These are phyloP conservation scores for Colletotrichum noveboracense DNA, from an alignment of 2,329 filamentous ascomycete species.

Conservation along the genomic window DNA sequence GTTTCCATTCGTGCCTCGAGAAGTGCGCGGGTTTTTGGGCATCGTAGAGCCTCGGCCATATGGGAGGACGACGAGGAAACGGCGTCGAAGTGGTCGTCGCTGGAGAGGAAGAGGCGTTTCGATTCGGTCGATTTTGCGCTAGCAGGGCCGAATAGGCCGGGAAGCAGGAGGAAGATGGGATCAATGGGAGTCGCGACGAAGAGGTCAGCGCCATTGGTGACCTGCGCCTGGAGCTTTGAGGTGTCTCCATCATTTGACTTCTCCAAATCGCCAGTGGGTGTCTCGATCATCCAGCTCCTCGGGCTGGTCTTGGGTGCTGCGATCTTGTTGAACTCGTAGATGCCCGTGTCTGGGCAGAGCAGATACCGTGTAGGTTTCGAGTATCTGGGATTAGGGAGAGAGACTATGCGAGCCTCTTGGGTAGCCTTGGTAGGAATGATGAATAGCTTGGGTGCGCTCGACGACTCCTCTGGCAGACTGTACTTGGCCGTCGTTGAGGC, in stretches of 20 bases:
- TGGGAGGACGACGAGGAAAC: slow-evolving; percentile 62
- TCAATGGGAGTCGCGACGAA: slow-evolving; percentile 86
- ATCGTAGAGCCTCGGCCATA: slow-evolving; percentile 60
- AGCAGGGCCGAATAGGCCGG: slow-evolving; percentile 62
- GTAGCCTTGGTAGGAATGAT: slow-evolving; percentile 63
- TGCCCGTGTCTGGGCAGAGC: slow-evolving; percentile 64
- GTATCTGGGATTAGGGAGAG: slow-evolving; percentile 64
- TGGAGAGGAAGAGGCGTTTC: slow-evolving; percentile 70
- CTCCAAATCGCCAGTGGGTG: slow-evolving; percentile 21
- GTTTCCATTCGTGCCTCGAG: slow-evolving; percentile 71
- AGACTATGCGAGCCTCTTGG: slow-evolving; percentile 61
- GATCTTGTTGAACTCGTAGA: slow-evolving; percentile 70
- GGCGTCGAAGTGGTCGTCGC: slow-evolving; percentile 75
- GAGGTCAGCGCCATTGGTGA: slow-evolving; percentile 74
- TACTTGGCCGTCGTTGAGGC: slow-evolving; percentile 40
- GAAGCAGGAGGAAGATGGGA: slow-evolving; percentile 81
- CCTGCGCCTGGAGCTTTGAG: slow-evolving; percentile 26
- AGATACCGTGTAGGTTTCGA: slow-evolving; percentile 63
- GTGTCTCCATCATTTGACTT: slow-evolving; percentile 21
- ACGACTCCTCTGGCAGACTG: slow-evolving; percentile 40
- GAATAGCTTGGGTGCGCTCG: slow-evolving; percentile 60
- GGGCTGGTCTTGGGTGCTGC: slow-evolving; percentile 57
- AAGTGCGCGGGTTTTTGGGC: slow-evolving; percentile 48
- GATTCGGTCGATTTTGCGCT: slow-evolving; percentile 47
- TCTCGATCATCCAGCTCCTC: slow-evolving; percentile 67